These are phyloP conservation scores for Teratosphaeria viscida DNA, from an alignment of 2,329 filamentous ascomycete species.

Conservation along the genomic window DNA sequence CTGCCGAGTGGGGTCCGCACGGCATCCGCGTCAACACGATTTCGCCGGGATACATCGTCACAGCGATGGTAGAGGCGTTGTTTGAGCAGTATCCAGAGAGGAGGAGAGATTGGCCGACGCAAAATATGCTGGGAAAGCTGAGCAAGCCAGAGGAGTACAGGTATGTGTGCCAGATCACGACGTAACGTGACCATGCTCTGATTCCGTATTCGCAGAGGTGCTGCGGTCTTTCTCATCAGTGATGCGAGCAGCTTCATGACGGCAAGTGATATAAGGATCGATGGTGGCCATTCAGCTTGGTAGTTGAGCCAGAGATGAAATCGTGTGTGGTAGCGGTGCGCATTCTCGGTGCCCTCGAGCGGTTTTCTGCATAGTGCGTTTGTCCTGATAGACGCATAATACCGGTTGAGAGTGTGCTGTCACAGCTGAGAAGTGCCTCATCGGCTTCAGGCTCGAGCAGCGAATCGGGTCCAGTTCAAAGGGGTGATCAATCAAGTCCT, in stretches of 20 bases:
- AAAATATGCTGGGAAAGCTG: constrained; percentile 64
- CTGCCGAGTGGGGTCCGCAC: constrained; percentile 60
- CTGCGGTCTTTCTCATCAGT: constrained; percentile 29
- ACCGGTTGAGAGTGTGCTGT: background rate
- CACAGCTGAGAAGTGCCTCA: background rate
- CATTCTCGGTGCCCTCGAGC: background rate
- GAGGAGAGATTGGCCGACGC: constrained; percentile 58
- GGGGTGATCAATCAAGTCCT: background rate
- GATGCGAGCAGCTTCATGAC: constrained; percentile 45
- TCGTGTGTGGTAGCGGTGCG: background rate
- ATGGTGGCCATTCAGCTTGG: constrained; percentile 46
- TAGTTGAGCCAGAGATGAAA: constrained; percentile 20
- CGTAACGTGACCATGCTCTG: background rate
- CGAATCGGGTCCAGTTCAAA: too few species aligned
- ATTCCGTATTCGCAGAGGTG: constrained; percentile 15
- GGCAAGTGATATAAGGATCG: constrained; percentile 43
- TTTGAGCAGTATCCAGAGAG: constrained; percentile 66
- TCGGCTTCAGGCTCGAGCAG: background rate
- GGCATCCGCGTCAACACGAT: constrained; percentile 74
- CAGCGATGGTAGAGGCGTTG: constrained; percentile 71
- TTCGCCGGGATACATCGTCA: constrained; percentile 70
- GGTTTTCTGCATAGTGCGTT: background rate
- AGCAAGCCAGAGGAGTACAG: constrained; percentile 27
- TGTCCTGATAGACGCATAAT: background rate
- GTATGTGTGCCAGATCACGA: background rate